A percentile compares a stretch with the other conserved stretches of the same genome.
These are phyloP conservation scores for Isoetes engelmannii DNA, from an alignment of 83 land plant genomes.

Conservation along the genomic window DNA sequence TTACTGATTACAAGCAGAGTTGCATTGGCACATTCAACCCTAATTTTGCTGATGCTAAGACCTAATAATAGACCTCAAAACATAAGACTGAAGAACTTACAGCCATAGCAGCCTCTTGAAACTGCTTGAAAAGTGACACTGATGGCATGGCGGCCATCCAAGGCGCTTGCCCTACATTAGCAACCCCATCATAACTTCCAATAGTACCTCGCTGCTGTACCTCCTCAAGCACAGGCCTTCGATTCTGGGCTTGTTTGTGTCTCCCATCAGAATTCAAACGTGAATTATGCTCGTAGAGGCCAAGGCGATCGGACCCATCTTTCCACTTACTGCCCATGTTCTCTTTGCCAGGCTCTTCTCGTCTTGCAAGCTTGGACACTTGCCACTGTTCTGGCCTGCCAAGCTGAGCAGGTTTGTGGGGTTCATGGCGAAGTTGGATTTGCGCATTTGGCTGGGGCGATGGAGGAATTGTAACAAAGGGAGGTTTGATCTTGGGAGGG, in stretches of 20 bases:
- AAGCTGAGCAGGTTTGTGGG: neutral
- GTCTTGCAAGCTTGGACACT: neutral
- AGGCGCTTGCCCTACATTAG: neutral
- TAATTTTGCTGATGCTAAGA: neutral
- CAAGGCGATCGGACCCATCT: no score
- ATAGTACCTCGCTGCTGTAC: neutral
- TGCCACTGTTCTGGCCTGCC: neutral
- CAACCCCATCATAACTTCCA: neutral
- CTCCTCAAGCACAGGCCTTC: conserved; percentile 8
- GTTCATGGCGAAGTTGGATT: neutral
- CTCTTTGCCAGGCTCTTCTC: no score
- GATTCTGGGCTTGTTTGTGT: neutral
- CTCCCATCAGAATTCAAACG: neutral
- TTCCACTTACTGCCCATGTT: no score
- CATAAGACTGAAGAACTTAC: conserved; percentile 13
- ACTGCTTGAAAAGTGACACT: conserved; percentile 22
- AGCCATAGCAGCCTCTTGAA: conserved; percentile 28
- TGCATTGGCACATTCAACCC: neutral
- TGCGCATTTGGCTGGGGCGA: conserved; percentile 5
- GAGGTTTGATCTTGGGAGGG: conserved; percentile 1
- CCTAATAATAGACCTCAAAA: neutral
- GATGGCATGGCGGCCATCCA: conserved; percentile 25
- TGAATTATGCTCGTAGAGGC: neutral
- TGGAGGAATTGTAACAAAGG: conserved; percentile 7
- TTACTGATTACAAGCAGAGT: neutral